Percentiles rank a stretch among this genome's conserved stretches.
Conservation (phyloP, 441 rosid species). For the Brassica hybrid region DNA sequence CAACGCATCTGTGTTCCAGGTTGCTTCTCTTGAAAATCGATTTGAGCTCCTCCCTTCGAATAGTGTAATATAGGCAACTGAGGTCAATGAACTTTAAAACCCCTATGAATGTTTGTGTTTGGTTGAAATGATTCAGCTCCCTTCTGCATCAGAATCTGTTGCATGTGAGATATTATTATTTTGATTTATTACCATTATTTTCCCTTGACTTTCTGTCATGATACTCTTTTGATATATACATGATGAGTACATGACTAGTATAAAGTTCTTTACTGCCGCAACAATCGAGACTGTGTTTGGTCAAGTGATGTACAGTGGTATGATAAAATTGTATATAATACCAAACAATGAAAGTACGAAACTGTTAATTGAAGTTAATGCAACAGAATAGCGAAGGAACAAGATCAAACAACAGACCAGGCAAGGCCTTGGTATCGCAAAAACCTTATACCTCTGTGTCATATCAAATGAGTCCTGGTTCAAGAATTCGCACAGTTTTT, state of each 20-base stretch:
- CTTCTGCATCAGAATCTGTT: constrained; percentile 43
- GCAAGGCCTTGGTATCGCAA: no score
- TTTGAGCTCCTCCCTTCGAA: constrained; percentile 37
- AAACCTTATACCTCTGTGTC: constrained; percentile 88
- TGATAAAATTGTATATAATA: neutral
- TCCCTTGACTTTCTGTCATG: neutral
- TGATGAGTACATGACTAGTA: no score
- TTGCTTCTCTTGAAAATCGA: constrained; percentile 30
- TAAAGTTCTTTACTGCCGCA: neutral
- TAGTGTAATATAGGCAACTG: constrained; percentile 51
- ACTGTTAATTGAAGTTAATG: no score
- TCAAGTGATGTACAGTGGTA: neutral
- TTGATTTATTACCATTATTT: constrained; percentile 2
- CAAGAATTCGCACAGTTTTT: constrained; percentile 56
- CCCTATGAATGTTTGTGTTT: constrained; percentile 31
- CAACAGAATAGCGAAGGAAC: no score
- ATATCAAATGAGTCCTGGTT: constrained; percentile 64
- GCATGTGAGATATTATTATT: constrained; percentile 36
- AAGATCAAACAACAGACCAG: no score
- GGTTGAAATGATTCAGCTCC: constrained; percentile 47
- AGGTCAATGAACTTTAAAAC: constrained; percentile 35
- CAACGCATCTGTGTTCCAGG: constrained; percentile 33
- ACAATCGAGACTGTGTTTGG: neutral
- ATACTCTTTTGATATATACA: neutral
- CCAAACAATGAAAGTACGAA: neutral